phyloP scores from a whole-genome alignment of 176 grass and related monocot species.

The Lolium perenne region DNA sequence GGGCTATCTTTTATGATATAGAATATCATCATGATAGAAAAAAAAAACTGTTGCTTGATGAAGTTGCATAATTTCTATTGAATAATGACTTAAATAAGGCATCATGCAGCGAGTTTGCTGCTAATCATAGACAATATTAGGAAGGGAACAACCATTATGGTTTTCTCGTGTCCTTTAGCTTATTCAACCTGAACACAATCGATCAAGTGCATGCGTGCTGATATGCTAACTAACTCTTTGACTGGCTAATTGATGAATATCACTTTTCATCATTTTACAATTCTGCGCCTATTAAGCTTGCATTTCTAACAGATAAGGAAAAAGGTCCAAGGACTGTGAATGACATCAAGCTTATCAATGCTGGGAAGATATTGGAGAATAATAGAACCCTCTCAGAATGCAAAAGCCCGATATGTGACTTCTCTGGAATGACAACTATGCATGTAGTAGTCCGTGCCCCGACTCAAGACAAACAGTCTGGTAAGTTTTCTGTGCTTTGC shows the following conservation, averaged over 20 bases:
- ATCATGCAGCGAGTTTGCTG: background rate
- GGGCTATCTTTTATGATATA: background rate
- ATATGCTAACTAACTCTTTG: background rate
- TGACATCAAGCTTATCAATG: conserved; percentile 69
- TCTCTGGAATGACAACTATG: conserved; percentile 71
- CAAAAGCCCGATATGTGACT: conserved; percentile 63
- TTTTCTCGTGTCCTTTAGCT: background rate
- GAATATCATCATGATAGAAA: background rate
- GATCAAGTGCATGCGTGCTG: background rate
- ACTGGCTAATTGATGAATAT: conserved; percentile 9
- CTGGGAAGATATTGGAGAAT: conserved; percentile 80
- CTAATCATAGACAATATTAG: background rate
- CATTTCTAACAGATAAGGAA: conserved; percentile 57
- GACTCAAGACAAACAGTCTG: conserved; percentile 47
- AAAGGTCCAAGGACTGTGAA: conserved; percentile 69
- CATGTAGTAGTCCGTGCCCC: conserved; percentile 63
- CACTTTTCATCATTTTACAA: conserved; percentile 7
- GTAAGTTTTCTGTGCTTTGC: conserved; percentile 33
- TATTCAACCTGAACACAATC: background rate
- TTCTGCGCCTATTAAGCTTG: conserved; percentile 1
- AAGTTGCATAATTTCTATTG: background rate
- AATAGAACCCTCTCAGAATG: conserved; percentile 69
- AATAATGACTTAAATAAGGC: conserved; percentile 3
- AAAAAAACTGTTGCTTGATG: background rate
- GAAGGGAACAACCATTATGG: background rate